Base-by-base conservation (phyloP, 1,139 yeast genomes). In the Blastobotrys illinoisensis region DNA sequence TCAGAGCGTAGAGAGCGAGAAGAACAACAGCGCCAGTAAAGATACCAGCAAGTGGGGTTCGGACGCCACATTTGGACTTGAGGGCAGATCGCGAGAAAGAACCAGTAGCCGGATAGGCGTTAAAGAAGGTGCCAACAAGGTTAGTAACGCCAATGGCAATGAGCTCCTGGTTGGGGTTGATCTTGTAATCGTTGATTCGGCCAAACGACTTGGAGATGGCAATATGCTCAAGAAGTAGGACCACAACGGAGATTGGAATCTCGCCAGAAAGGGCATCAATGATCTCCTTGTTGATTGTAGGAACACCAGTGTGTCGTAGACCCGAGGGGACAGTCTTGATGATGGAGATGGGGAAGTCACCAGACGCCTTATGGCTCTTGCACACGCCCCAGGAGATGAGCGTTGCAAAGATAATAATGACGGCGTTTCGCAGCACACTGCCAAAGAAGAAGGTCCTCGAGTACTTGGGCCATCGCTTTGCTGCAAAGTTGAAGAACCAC, bases 21-120 rank as follows among this genome's bases (percentile, higher is more conserved):
- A 91, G 74, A 23, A 91, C 97, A 69, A 53, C 58, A 44, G 80
- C 82, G 67, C 97, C 98, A 24, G 97, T 89, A 73, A 83, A 87
- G 54, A 89, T 79, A 73, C 97, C 97, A 52, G 97, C 96, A 59
- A 90, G 76, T 32, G 98, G 98, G 44, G 98, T 91, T 67, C 91
- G 81, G 48, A 91, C 98, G 67, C 96, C 96, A 79, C 97, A 90
- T 73, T 90, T 91, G 54, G 96, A 87, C 73, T 91, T 90, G 66
- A 91, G 79, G 11, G 97, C 97, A 49, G 97, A 86, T 76, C 97
- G 84, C 19, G 96, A 88, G 71, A 91, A 91, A 1, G 97, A 91
- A 53, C 98, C 97, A 9, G 98, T 91, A 9, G 97, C 91, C 14
- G 98, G 98, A 69, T 91, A 91, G 9, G 97, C 97, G 65, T 82